phyloP scores from a whole-genome alignment of 495 filamentous ascomycete genomes.

The Collariella sp. region DNA sequence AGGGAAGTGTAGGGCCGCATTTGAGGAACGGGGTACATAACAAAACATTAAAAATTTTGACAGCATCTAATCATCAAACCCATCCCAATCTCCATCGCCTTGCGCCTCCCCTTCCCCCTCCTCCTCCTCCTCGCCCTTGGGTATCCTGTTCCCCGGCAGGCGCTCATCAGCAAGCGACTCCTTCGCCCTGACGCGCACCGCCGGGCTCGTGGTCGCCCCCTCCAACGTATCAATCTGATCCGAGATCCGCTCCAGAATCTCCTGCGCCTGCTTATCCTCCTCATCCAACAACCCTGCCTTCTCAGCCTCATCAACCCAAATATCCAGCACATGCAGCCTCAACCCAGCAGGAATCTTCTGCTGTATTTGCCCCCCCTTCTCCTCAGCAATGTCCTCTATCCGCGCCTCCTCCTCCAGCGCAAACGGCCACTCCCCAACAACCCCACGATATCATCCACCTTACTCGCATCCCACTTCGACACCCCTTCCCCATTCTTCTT shows the following conservation, averaged over 20 bases:
- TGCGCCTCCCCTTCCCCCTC: conserved; percentile 19
- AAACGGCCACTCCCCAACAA: conserved; percentile 39
- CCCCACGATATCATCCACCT: conserved; percentile 32
- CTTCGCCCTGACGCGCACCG: conserved; percentile 59
- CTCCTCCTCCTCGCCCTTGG: conserved; percentile 28
- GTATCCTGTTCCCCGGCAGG: conserved; percentile 44
- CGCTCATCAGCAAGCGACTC: conserved; percentile 71
- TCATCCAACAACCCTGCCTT: conserved; percentile 50
- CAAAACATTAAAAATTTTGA: neutral
- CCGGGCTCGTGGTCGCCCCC: conserved; percentile 54
- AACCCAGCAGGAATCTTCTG: conserved; percentile 63
- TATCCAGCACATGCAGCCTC: conserved; percentile 79
- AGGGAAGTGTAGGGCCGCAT: no score
- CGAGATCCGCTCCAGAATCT: conserved; percentile 31
- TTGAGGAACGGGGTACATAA: no score
- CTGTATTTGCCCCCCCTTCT: conserved; percentile 25
- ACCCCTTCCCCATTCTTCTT: conserved; percentile 1
- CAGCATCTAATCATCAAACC: conserved; percentile 52
- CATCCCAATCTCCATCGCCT: conserved; percentile 55
- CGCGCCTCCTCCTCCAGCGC: conserved; percentile 31
- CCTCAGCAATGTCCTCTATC: conserved; percentile 15
- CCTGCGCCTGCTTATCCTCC: conserved; percentile 27
- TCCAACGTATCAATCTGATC: conserved; percentile 33
- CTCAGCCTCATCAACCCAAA: conserved; percentile 82
- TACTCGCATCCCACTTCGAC: conserved; percentile 24